Base-by-base conservation (phyloP, 495 filamentous ascomycete genomes). In the Neurospora cerealis region DNA sequence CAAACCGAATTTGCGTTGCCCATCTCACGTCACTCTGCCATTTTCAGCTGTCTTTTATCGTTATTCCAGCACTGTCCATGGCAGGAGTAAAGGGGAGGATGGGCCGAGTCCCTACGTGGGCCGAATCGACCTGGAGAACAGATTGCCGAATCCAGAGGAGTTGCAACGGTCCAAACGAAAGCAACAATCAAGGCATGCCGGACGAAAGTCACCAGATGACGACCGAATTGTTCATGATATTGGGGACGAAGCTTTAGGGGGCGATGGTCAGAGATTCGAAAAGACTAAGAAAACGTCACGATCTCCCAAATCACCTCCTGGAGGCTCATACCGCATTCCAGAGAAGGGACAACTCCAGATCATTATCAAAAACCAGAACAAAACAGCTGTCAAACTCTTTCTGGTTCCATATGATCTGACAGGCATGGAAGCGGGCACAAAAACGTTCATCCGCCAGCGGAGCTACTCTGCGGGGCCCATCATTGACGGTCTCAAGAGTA, bases 21-120 rank as follows among this genome's bases (percentile, higher is more conserved):
- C 96, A 3, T 86, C 94, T 10, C 96, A 99, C 82, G 92, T 97
- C 70, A 94, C 93, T 2, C 85, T 99, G 7, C 93, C 95, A 3
- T 99, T 98, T 79, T 96, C 94, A 8, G 96, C 95, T 17, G 96
- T 98, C 10, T 99, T 97, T 76, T 99, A 98, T 83, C 96, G 92
- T 82, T 97, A 97, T 80, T 88, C 87, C 28, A 90, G 85, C 62
- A 91, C 89, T 34, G 88, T 87, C 7, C 84, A 84, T 75, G 90
- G 89, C 19, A 87, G 88, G 9, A 87, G 84, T 9, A 86, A 83
- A 69, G 83, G 86, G 34, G 91, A 96, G 73, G 93, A 96, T 77
- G 93, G 91, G 11, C 96, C 96, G 38, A 98, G 95, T 81, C 96
- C 96, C 0, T 99, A 99, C 78, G 96, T 98, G 15, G 96, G 96